Conservation (phyloP, 2,329 filamentous ascomycete genomes). For the Mollisia scopiformis region DNA sequence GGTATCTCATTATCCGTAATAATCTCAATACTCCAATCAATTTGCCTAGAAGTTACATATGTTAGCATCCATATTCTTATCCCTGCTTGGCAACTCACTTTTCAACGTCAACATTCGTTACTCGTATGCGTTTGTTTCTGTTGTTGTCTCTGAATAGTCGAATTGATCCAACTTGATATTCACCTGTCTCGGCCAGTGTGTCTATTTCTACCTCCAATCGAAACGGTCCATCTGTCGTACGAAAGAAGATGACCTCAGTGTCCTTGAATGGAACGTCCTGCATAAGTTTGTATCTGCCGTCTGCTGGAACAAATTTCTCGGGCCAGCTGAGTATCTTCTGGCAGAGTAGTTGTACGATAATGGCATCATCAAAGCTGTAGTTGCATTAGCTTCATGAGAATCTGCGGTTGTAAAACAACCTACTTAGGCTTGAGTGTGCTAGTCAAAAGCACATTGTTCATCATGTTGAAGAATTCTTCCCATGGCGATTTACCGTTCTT, state of each 20-base stretch:
- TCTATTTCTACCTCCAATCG: conserved; percentile 36
- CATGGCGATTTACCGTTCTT: conserved; percentile 18
- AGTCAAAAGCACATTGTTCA: conserved; percentile 25
- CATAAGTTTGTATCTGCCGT: conserved; percentile 5
- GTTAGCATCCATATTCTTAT: neutral
- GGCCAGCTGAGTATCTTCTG: conserved; percentile 19
- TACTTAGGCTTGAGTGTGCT: conserved; percentile 34
- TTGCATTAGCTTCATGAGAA: conserved; percentile 5
- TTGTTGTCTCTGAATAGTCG: conserved; percentile 26
- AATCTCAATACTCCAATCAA: conserved; percentile 36
- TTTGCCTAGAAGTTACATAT: conserved; percentile 18
- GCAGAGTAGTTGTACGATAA: conserved; percentile 19
- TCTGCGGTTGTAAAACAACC: conserved; percentile 13
- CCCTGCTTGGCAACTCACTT: conserved; percentile 19
- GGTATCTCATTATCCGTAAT: conserved; percentile 31
- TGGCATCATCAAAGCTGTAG: conserved; percentile 21
- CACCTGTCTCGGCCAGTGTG: conserved; percentile 3
- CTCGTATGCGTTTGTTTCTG: conserved; percentile 30
- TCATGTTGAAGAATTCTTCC: conserved; percentile 31
- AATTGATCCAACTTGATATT: conserved; percentile 30
- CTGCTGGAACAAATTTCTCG: conserved; percentile 23
- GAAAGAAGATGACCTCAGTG: conserved; percentile 29
- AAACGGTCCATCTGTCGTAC: conserved; percentile 21
- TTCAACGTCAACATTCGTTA: conserved; percentile 33
- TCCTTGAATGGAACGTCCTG: conserved; percentile 26